These are phyloP conservation scores for Aristolochia fimbriata DNA, from an alignment of 164 flowering plant genomes.

Conservation along the genomic window DNA sequence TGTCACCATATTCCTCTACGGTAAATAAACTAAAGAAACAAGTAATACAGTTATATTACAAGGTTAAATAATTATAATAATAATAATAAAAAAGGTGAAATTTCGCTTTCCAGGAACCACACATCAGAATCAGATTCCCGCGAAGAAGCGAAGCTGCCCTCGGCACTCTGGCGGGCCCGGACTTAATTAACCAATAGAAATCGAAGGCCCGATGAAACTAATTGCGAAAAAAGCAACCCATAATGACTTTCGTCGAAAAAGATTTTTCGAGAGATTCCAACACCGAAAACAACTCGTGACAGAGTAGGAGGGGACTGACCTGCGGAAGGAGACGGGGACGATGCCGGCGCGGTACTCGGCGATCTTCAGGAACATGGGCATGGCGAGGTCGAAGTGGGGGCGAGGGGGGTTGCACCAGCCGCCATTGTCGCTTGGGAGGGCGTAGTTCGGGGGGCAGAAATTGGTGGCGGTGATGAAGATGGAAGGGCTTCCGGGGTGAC, in stretches of 20 bases:
- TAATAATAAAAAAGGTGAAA: no score
- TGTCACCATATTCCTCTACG: no score
- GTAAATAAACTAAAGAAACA: no score
- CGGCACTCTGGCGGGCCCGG: not conserved
- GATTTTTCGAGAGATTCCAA: not conserved
- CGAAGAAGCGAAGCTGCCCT: not conserved
- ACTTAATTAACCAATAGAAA: not conserved
- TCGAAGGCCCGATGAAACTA: not conserved
- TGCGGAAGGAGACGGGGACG: constrained; percentile 41
- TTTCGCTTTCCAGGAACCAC: no score
- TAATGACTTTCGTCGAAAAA: not conserved
- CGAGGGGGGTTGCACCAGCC: constrained; percentile 69
- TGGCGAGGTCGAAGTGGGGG: constrained; percentile 48
- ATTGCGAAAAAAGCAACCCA: not conserved
- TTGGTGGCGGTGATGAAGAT: constrained; percentile 46
- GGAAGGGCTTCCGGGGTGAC: constrained; percentile 42
- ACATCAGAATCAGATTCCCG: not conserved
- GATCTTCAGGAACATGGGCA: constrained; percentile 50
- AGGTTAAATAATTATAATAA: no score
- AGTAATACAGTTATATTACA: no score
- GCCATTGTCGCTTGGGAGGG: constrained; percentile 39
- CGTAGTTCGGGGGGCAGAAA: constrained; percentile 50
- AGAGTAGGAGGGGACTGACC: no score
- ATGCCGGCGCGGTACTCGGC: constrained; percentile 51
- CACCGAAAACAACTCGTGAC: no score